Base-by-base conservation (phyloP, 208 protist genomes). In the Acanthamoeba culbertsoni region DNA sequence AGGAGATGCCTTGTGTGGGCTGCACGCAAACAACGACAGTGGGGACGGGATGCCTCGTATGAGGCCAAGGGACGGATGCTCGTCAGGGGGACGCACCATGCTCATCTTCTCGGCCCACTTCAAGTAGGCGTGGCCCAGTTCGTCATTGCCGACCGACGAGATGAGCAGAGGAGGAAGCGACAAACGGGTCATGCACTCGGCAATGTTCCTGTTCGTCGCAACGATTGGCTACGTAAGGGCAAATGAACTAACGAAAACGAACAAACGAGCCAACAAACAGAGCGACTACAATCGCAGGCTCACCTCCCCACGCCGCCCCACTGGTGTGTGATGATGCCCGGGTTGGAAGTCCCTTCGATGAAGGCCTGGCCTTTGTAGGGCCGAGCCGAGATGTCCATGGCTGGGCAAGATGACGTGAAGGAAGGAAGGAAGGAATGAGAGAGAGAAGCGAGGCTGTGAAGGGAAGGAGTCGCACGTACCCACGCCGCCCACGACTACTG, bases 41-140 rank as follows among this genome's bases (percentile, higher is more conserved):
- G n/a, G n/a, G 63, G 2, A 75, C 63, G 23, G 23, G 28, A 5
- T 26, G 3, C 28, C 23, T 62, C 2, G 55, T n/a, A n/a, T 68
- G 1, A 68, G 28, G 40, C 28, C 28, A 7, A 33, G 4, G 59
- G 8, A 37, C 3, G 59, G 37, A 5, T 14, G 7, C 7, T 20
- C 26, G 43, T 53, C n/a, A n/a, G n/a, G n/a, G n/a, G n/a, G n/a
- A n/a, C n/a, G n/a, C n/a, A 82, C 71, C 71, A 82, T 82, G 37
- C 71, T 43, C 71, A 82, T 82, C 71, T 53, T 82, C 23, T 82
- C 71, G 71, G 71, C 71, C 71, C 71, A 82, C 71, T 82, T 82
- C n/a, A 82, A 37, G 71, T 82, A 82, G 26, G 71, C 71, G 42
- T 82, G 71, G 2, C 71, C 71, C n/a, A 82, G 71, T 43, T 82